Conservation (phyloP, 176 grass and related monocot species). For the Pontederia paniculata region DNA sequence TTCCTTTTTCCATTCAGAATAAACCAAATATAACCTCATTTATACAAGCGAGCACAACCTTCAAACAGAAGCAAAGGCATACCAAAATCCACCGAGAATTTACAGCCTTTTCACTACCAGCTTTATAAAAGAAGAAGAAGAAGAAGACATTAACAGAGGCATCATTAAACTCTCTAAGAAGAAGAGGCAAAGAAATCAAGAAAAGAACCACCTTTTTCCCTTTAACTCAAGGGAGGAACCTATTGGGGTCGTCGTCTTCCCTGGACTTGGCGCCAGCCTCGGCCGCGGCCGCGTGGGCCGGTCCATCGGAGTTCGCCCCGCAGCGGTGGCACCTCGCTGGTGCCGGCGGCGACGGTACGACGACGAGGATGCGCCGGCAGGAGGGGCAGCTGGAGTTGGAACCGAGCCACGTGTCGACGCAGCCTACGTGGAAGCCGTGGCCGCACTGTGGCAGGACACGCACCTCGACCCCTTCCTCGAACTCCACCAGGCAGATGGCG, state of each 20-base stretch:
- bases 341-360: neutral
- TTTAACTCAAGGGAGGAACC: neutral
- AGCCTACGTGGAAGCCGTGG: conserved; percentile 4
- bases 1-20: too few relatives aligned
- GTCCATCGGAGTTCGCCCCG: neutral
- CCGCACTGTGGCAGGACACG: conserved; percentile 9
- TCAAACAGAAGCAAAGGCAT: too few relatives aligned
- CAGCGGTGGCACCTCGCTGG: neutral
- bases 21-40: too few relatives aligned
- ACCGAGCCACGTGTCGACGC: conserved; percentile 10
- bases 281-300: neutral
- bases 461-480: conserved; percentile 9
- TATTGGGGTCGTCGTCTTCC: neutral
- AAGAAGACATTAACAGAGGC: too few relatives aligned
- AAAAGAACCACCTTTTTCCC: too few relatives aligned
- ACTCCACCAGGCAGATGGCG: conserved; percentile 8
- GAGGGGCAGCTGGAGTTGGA: conserved; percentile 9
- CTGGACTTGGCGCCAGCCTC: neutral
- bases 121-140: too few relatives aligned
- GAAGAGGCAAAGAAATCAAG: too few relatives aligned
- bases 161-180: too few relatives aligned
- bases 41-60: too few relatives aligned
- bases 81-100: too few relatives aligned
- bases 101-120: too few relatives aligned
- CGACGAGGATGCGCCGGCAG: conserved; percentile 3